phyloP scores from a whole-genome alignment of 306 rosid species.

The Fragaria iinumae region DNA sequence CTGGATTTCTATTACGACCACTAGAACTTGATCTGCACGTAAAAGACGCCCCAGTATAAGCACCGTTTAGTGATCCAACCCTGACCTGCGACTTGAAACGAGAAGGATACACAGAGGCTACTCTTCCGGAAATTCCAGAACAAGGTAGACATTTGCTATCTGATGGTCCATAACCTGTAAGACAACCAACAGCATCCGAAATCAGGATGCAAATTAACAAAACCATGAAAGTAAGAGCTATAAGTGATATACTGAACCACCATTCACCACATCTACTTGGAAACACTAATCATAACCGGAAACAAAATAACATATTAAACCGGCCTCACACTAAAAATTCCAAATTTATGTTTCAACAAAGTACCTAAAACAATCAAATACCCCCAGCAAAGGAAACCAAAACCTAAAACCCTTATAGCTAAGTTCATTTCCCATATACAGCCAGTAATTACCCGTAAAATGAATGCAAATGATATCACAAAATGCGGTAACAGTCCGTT shows the following conservation, averaged over 20 bases:
- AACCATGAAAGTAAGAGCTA: not conserved
- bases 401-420: not conserved
- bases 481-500: not conserved
- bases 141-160: conserved; percentile 60
- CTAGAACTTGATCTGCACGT: conserved; percentile 55
- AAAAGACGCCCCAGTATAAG: conserved; percentile 42
- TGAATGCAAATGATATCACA: not conserved
- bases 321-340: not conserved
- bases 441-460: not conserved
- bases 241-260: not conserved
- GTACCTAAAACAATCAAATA: not conserved
- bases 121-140: conserved; percentile 60
- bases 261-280: not conserved
- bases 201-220: not conserved
- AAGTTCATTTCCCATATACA: conserved; percentile 5
- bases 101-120: conserved; percentile 46
- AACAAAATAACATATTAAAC: not conserved
- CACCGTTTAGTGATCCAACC: conserved; percentile 42
- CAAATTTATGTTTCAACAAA: not conserved
- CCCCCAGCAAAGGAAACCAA: not conserved
- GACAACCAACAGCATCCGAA: conserved; percentile 29
- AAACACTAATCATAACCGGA: not conserved
- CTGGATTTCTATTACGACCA: conserved; percentile 62
- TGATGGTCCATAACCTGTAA: conserved; percentile 60
- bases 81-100: conserved; percentile 46